A percentile compares a stretch with the other conserved stretches of the same genome.
Conservation (phyloP, 257 asterid species). For the Misopates orontium region DNA sequence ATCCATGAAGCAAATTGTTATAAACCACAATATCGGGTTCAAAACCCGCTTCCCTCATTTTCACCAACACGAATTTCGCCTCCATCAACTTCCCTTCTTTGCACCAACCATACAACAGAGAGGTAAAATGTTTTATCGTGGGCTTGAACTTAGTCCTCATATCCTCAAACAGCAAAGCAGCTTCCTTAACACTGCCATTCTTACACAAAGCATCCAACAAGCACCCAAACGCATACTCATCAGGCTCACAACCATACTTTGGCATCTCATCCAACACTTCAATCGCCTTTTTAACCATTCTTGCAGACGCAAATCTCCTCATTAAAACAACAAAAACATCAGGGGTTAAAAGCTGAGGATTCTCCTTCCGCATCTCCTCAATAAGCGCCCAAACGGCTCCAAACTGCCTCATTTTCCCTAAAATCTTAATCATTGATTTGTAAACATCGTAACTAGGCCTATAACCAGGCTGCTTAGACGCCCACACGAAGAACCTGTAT, state of each 20-base stretch:
- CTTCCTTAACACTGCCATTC: slow-evolving; percentile 88
- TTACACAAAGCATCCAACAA: slow-evolving; percentile 87
- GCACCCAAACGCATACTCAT: slow-evolving; percentile 89
- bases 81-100: slow-evolving; percentile 85
- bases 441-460: slow-evolving; percentile 76
- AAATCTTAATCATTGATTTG: slow-evolving; percentile 70
- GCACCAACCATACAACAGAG: slow-evolving; percentile 87
- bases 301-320: slow-evolving; percentile 90
- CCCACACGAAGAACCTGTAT: slow-evolving; percentile 82
- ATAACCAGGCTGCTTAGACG: slow-evolving; percentile 74
- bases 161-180: slow-evolving; percentile 81
- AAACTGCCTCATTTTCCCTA: slow-evolving; percentile 90
- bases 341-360: slow-evolving; percentile 61
- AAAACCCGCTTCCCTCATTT: slow-evolving; percentile 90
- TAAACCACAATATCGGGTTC: slow-evolving; percentile 90
- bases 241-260: slow-evolving; percentile 82
- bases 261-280: slow-evolving; percentile 96
- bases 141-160: slow-evolving; percentile 70
- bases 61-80: slow-evolving; percentile 76
- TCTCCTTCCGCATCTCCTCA: slow-evolving; percentile 90
- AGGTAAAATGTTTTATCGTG: slow-evolving; percentile 79
- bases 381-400: slow-evolving; percentile 97
- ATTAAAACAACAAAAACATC: slow-evolving; percentile 79
- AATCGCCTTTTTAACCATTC: slow-evolving; percentile 89
- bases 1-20: slow-evolving; percentile 82